Evolutionary conservation across 1,284 basidiomycete species (phyloP), one percentile per base, ranked within the genome.

Genomic region (Melampsora occidentalis): DNA sequence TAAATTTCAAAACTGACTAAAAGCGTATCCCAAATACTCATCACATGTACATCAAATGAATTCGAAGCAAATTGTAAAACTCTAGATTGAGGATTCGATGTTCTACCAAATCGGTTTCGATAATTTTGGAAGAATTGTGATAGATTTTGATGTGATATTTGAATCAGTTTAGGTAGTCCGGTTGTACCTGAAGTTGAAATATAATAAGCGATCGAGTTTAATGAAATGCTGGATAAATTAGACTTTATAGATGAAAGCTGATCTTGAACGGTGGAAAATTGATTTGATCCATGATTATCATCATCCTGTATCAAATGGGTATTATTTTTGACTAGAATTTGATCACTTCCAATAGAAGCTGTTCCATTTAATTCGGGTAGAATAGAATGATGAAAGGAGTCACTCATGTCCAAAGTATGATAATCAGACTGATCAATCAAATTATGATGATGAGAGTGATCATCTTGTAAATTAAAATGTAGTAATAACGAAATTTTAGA

Each of bases 1-100:
- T 69, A 4, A 35, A 35, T 2, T n/a, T 7, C 10, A 6, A 35
- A 28, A 67, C 65, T n/a, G 9, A 46, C 65, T 18, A 16, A 39
- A 22, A 67, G 22, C 1, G 77, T 77, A 72, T 81, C 79, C 80
- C 80, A 81, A 35, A 81, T 80, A 51, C 78, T 79, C 78, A 81
- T 80, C 12, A 81, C 79, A 20, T 64, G 75, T 1, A 81, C 80
- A 31, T 81, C 80, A 59, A 81, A 81, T 0, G 78, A 66, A 39
- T 80, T 79, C n/a, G 71, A 77, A 39, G 80, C 79, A 69, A 81
- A 81, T 59, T 81, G 80, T 6, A 81, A 69, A 2, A 81, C 80
- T 0, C 78, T 69, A 51, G 78, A 78, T 28, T 57, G 53, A n/a
- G 53, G 53, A 31, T 77, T 78, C 18, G 42, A 28, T 77, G 79